A percentile compares a stretch with the other conserved stretches of the same genome.
phyloP scores from a whole-genome alignment of 257 asterid species.

The Petunia secreta region DNA sequence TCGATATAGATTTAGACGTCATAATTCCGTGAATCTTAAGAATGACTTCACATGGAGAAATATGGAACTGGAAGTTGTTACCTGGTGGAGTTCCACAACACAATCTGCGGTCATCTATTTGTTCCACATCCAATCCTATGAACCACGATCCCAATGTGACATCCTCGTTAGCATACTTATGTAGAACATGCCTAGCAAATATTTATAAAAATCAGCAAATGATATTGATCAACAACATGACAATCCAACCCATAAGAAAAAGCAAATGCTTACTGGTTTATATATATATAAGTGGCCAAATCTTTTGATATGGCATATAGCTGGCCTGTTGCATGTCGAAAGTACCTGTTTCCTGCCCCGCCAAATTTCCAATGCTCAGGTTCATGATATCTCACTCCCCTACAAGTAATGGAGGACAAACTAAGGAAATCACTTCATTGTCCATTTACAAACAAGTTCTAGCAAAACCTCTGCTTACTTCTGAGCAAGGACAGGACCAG shows the following conservation, averaged over 20 bases:
- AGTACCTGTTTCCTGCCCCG: constrained; percentile 80
- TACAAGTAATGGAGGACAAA: constrained; percentile 25
- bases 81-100: constrained; percentile 98
- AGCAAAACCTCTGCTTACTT: constrained; percentile 37
- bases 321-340: constrained; percentile 94
- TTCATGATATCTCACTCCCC: constrained; percentile 89
- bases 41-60: background rate
- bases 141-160: constrained; percentile 90
- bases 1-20: constrained; percentile 9
- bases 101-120: constrained; percentile 82
- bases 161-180: constrained; percentile 85
- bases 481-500: constrained; percentile 63
- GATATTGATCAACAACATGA: constrained; percentile 1
- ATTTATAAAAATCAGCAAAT: background rate
- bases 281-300: constrained; percentile 78
- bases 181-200: constrained; percentile 62
- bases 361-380: constrained; percentile 97
- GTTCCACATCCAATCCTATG: constrained; percentile 89
- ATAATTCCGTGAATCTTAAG: background rate
- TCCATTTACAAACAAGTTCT: background rate
- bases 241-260: constrained; percentile 4
- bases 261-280: constrained; percentile 58
- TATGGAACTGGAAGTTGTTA: constrained; percentile 33
- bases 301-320: constrained; percentile 85
- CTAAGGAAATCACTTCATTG: background rate